These are phyloP conservation scores for Talaromyces wortmannii DNA, from an alignment of 495 filamentous ascomycete genomes.

Conservation along the genomic window DNA sequence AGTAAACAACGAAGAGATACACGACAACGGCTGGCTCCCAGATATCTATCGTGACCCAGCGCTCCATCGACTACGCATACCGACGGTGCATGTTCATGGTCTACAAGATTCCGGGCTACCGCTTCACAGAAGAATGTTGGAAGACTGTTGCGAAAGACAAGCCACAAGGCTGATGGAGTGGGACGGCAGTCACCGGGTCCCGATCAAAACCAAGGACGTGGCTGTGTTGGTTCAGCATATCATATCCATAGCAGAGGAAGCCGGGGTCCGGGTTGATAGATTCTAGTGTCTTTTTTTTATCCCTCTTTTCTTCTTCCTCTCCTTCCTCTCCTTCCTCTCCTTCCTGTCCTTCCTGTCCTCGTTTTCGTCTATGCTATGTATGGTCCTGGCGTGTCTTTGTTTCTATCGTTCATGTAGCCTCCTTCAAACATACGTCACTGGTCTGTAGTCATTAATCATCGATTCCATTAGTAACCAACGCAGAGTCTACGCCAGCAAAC, in stretches of 20 bases:
- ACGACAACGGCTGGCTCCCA: neutral
- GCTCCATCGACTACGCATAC: conserved; percentile 18
- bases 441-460: too few relatives aligned
- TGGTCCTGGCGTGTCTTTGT: too few relatives aligned
- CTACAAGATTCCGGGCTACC: conserved; percentile 45
- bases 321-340: too few relatives aligned
- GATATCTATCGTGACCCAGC: neutral
- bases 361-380: too few relatives aligned
- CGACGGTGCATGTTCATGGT: conserved; percentile 60
- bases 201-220: conserved; percentile 49
- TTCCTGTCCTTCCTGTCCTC: too few relatives aligned
- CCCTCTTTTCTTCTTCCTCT: neutral
- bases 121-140: conserved; percentile 41
- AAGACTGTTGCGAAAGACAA: conserved; percentile 39
- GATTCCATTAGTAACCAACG: neutral
- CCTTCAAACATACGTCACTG: too few relatives aligned
- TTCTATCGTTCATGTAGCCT: too few relatives aligned
- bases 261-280: conserved; percentile 8
- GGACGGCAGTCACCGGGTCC: conserved; percentile 54
- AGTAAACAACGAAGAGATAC: neutral
- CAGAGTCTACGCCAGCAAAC: neutral
- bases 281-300: too few relatives aligned
- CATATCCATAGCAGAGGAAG: conserved; percentile 28
- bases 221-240: conserved; percentile 39
- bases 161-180: conserved; percentile 47